These are phyloP conservation scores for Fusarium subglutinans DNA, from an alignment of 2,329 filamentous ascomycete genomes.

Conservation along the genomic window DNA sequence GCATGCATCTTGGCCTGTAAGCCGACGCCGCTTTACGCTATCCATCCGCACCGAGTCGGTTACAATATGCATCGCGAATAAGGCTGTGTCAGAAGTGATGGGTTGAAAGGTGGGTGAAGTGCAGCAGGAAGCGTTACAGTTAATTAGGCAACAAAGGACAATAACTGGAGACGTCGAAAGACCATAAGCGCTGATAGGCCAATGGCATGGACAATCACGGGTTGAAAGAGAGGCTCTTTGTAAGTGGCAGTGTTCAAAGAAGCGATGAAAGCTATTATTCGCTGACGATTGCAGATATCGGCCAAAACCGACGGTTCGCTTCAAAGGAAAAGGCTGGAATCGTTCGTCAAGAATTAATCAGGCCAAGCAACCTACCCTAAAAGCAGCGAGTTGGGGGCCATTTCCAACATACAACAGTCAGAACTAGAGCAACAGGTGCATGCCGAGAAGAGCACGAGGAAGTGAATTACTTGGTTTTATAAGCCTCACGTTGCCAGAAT, in stretches of 20 bases:
- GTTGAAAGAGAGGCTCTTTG: constrained; percentile 1
- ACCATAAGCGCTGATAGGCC: neutral
- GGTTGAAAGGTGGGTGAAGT: constrained; percentile 20
- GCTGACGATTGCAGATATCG: neutral
- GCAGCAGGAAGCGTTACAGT: constrained; percentile 6
- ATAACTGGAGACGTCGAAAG: neutral
- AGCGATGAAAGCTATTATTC: neutral
- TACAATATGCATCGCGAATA: constrained; percentile 12
- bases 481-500: neutral
- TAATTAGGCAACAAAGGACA: constrained; percentile 22
- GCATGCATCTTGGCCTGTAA: constrained; percentile 12
- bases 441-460: constrained; percentile 1
- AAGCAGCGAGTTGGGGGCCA: constrained; percentile 21
- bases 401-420: neutral
- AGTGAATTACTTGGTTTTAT: neutral
- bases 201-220: neutral
- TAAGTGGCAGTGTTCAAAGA: constrained; percentile 3
- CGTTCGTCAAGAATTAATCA: neutral
- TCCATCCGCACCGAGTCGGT: neutral
- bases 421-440: constrained; percentile 8
- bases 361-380: neutral
- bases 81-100: constrained; percentile 15
- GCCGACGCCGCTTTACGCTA: constrained; percentile 18
- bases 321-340: constrained; percentile 3
- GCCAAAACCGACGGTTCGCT: neutral